Conservation (phyloP, 1,139 yeast species). For the Geotrichum bryndzae region DNA sequence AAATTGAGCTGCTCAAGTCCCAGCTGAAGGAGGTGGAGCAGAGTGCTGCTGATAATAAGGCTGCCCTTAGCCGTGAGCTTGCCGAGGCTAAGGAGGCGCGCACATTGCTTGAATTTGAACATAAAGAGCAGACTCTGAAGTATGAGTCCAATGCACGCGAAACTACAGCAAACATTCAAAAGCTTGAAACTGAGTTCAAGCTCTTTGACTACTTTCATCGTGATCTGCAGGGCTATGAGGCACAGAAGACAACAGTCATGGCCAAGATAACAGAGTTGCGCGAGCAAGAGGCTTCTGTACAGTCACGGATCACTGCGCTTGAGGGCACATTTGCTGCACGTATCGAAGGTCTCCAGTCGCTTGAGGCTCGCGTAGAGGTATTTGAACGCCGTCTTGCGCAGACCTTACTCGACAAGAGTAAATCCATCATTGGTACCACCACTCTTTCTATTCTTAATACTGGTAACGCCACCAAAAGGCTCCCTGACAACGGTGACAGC, state of each 20-base stretch:
- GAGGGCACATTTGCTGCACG: not conserved
- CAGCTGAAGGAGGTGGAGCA: not conserved
- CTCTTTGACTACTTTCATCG: not conserved
- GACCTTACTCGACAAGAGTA: constrained; percentile 31
- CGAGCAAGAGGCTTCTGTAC: not conserved
- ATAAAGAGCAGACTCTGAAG: not conserved
- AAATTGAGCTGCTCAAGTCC: not conserved
- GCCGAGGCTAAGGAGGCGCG: not conserved
- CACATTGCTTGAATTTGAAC: not conserved
- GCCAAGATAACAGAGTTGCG: not conserved
- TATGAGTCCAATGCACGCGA: not conserved
- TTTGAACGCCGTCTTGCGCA: constrained; percentile 29
- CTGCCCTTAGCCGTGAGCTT: not conserved
- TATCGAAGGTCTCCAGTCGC: constrained; percentile 8
- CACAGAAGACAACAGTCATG: not conserved
- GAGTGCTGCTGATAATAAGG: not conserved
- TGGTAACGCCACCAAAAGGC: not conserved
- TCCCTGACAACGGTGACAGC: not conserved
- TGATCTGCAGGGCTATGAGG: not conserved
- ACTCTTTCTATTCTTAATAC: constrained; percentile 30
- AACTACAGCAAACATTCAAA: not conserved
- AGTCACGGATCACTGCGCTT: not conserved
- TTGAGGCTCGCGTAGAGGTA: constrained; percentile 29
- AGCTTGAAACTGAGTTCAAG: not conserved
- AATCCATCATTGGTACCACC: constrained; percentile 33